Base-by-base conservation (phyloP, 2,329 filamentous ascomycete species). In the Trematosphaeria pertusa region DNA sequence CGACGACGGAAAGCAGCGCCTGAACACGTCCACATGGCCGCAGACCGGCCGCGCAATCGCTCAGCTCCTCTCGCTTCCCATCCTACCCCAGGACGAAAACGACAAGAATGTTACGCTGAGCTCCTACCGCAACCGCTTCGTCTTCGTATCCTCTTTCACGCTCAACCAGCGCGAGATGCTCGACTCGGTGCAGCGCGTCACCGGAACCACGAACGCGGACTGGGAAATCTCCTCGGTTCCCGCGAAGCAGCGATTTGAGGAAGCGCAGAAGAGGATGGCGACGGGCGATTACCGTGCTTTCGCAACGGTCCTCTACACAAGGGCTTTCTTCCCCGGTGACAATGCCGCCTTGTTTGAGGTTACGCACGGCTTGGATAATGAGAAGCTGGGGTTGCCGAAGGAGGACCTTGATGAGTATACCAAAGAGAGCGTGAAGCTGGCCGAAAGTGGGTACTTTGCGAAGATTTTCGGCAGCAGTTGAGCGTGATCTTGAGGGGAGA, bases 81-180 rank as follows among this genome's bases (percentile, higher is more conserved):
- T 69, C 1, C 28, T 42, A 6, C 31, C 49, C 5, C 37, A 53
- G 14, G 48, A 40, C 3, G 48, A 52, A 11, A 45, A 54, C 3
- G 59, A 48, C 35, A 43, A 43, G 21, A 37, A 48, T 17, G 15
- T 37, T 4, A 44, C 50, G 10, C 15, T 59, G 5, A 35, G 20
- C 21, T 12, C 21, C n/a, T 49, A 46, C 21, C 50, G 46, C 32
- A 72, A 72, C 44, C 62, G 61, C 24, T 61, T 57, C 32, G 49
- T 64, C 9, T 69, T 69, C 39, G 43, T 73, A 1, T 56, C 59
- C 0, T 69, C 64, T 2, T 75, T 74, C 49, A 35, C 55, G 5
- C 26, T 72, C 3, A 70, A 52, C 5, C 87, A 89, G 65, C 75
- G 77, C 9, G 85, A 89, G 8, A 88, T 89, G 74, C 76, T 89